phyloP scores from a whole-genome alignment of 2,329 filamentous ascomycete genomes.

The Cordyceps tenuipes region DNA sequence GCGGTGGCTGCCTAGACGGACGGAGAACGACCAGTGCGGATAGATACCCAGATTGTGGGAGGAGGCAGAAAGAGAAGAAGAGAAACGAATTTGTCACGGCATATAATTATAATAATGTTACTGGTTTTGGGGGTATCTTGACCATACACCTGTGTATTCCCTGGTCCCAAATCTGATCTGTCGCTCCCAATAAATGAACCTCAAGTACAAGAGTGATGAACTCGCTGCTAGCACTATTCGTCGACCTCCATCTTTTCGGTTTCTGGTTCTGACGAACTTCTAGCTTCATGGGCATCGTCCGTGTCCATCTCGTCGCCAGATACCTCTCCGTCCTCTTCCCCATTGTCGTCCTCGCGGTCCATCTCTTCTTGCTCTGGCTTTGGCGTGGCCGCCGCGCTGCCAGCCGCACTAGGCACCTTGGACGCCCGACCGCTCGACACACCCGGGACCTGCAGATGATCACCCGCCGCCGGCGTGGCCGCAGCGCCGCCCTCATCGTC shows the following conservation, averaged over 20 bases:
- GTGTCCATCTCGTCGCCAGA: constrained; percentile 25
- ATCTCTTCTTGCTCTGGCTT: constrained; percentile 15
- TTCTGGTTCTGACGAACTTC: constrained; percentile 29
- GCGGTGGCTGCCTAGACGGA: constrained; percentile 11
- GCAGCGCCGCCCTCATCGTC: constrained; percentile 22
- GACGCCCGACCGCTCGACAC: constrained; percentile 18
- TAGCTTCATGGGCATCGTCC: background rate
- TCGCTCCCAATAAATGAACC: background rate
- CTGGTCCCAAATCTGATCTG: background rate
- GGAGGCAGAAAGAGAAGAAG: background rate
- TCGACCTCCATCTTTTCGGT: constrained; percentile 56
- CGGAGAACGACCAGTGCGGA: constrained; percentile 4
- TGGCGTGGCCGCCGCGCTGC: constrained; percentile 20
- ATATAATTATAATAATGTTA: background rate
- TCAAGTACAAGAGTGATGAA: constrained; percentile 8
- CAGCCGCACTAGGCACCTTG: constrained; percentile 19
- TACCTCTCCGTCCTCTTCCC: constrained; percentile 52
- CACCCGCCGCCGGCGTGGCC: constrained; percentile 18
- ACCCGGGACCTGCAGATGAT: constrained; percentile 12
- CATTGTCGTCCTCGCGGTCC: constrained; percentile 28
- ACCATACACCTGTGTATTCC: constrained; percentile 12
- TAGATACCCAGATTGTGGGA: constrained; percentile 16
- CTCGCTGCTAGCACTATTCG: constrained; percentile 22
- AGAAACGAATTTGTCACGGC: background rate
- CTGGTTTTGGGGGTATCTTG: constrained; percentile 14